Percentiles rank a stretch among this genome's conserved stretches.
These are phyloP conservation scores for Penicillium silybi DNA, from an alignment of 495 filamentous ascomycete genomes.

Conservation along the genomic window DNA sequence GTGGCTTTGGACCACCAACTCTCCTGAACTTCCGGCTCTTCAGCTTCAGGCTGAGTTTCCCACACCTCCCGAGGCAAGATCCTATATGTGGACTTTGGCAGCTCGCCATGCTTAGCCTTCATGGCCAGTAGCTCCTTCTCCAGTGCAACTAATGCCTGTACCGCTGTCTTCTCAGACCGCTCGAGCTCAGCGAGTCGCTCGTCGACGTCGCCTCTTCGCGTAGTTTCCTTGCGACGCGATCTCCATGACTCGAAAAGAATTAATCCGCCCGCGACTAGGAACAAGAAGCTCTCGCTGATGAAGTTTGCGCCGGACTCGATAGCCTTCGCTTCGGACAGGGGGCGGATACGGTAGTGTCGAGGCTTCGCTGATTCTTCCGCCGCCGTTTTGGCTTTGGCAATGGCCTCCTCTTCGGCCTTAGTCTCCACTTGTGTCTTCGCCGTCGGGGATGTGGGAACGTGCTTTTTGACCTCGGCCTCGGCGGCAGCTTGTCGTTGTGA, in stretches of 20 bases:
- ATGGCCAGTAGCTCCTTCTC: slow-evolving; percentile 64
- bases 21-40: slow-evolving; percentile 21
- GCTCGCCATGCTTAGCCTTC: slow-evolving; percentile 40
- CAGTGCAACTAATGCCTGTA: slow-evolving; percentile 56
- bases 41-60: slow-evolving; percentile 36
- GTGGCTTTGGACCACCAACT: slow-evolving; percentile 32
- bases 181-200: slow-evolving; percentile 64
- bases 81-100: slow-evolving; percentile 23
- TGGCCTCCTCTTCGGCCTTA: slow-evolving; percentile 56
- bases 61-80: slow-evolving; percentile 47
- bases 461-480: slow-evolving; percentile 47
- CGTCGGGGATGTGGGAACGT: slow-evolving; percentile 69
- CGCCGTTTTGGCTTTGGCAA: slow-evolving; percentile 47
- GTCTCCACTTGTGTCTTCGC: slow-evolving; percentile 75
- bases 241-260: slow-evolving; percentile 80
- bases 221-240: slow-evolving; percentile 71
- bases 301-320: slow-evolving; percentile 96
- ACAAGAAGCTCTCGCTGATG: slow-evolving; percentile 84
- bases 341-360: slow-evolving; percentile 56
- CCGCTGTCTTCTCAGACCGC: slow-evolving; percentile 54
- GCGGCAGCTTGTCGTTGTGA: slow-evolving; percentile 46
- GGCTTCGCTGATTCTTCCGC: slow-evolving; percentile 45
- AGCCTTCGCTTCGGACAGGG: slow-evolving; percentile 86
- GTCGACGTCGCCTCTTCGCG: slow-evolving; percentile 69
- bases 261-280: slow-evolving; percentile 71